Evolutionary conservation across 2,329 filamentous ascomycete species (phyloP), one percentile per base, ranked within the genome.

Genomic region (Claviceps cyperi): DNA sequence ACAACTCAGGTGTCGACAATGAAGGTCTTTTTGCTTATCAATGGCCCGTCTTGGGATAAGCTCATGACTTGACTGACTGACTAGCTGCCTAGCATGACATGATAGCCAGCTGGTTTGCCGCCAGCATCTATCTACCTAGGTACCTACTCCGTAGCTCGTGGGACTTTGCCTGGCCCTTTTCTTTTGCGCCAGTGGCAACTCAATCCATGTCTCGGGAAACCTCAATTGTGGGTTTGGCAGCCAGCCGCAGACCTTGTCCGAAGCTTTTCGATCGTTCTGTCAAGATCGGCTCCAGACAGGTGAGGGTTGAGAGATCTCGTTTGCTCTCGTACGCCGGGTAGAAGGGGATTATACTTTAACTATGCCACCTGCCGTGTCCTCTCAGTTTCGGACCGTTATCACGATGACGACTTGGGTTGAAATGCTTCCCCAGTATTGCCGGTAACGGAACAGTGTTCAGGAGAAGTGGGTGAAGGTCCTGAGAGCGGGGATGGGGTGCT

Each of bases 191-290:
- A 55, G 50, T 53, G 48, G 51, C 52, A 54, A 54, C 49, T 50
- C 52, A 32, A 52, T 56, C 52, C 57, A 61, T 61, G 56, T 59
- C 58, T 62, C 56, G 55, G 55, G 55, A 56, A 41, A 56, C 48
- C 52, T 51, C 55, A 52, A 52, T 43, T 50, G 51, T 53, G 51
- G 46, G 37, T 45, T 57, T 51, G 46, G 47, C 39, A 41, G 45
- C 46, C 43, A 49, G 50, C 47, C 43, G 43, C 50, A 49, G 47
- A 32, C 43, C 41, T 45, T 37, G 50, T 43, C 28, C 24, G 48
- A 53, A 54, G 54, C 49, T 52, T 55, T 49, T 45, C 46, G 46
- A 52, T 52, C 45, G 36, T 19, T 47, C 48, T 45, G 48, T 48
- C 46, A 45, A 52, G 48, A 52, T 50, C 48, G 48, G 46, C 35